Conservation (phyloP, 371 early-diverging fungal genomes). For the Basidiobolus heterosporus region DNA sequence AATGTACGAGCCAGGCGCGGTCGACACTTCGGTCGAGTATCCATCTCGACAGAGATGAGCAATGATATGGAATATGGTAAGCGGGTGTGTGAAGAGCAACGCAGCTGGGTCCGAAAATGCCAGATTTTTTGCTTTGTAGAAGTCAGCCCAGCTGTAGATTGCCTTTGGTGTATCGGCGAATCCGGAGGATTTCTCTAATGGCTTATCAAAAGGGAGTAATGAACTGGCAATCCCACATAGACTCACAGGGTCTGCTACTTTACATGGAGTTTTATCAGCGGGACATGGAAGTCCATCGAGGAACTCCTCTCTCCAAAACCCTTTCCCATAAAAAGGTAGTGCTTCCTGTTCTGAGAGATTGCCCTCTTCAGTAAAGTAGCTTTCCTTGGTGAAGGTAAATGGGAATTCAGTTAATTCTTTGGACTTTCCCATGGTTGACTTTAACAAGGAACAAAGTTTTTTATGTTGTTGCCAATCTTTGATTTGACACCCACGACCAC, state of each 20-base stretch:
- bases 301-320: background rate
- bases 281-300: background rate
- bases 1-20: background rate
- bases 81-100: background rate
- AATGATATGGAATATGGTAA: background rate
- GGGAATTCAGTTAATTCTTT: background rate
- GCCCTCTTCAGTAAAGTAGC: too few relatives aligned
- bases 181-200: background rate
- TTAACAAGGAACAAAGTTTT: background rate
- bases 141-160: background rate
- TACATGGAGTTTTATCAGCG: background rate
- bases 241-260: background rate
- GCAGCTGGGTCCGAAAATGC: background rate
- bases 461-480: background rate
- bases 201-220: background rate
- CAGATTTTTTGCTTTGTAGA: background rate
- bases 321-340: too few relatives aligned
- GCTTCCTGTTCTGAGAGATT: too few relatives aligned
- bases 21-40: background rate
- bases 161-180: background rate
- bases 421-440: background rate
- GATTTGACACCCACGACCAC: conserved; percentile 1
- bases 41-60: too few relatives aligned
- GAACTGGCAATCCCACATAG: background rate
- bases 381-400: background rate